These are phyloP conservation scores for Papiliotrema nemorosa DNA, from an alignment of 1,284 basidiomycete species.

Conservation along the genomic window DNA sequence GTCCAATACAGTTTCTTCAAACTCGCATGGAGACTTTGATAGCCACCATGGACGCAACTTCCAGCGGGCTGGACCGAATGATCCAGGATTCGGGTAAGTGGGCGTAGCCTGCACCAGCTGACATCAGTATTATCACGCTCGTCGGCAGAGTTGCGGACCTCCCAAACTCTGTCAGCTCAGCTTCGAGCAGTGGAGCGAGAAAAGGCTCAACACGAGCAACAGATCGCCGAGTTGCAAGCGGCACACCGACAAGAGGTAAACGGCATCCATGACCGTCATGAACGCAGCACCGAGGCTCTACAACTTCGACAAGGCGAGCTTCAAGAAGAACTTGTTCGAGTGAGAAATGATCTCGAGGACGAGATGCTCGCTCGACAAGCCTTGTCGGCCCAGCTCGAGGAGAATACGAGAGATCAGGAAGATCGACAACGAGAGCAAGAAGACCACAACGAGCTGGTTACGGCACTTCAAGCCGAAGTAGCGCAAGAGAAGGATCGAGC, in stretches of 20 bases:
- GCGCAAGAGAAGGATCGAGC: constrained; percentile 56
- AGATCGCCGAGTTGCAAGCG: constrained; percentile 22
- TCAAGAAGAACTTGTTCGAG: constrained; percentile 42
- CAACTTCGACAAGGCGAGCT: constrained; percentile 67
- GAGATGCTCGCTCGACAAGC: constrained; percentile 40
- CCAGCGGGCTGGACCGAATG: constrained; percentile 71
- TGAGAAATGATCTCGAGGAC: constrained; percentile 39
- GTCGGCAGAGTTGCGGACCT: background rate
- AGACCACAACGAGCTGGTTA: constrained; percentile 32
- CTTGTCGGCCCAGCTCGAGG: constrained; percentile 33
- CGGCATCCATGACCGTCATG: constrained; percentile 62
- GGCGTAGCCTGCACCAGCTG: no score
- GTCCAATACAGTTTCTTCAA: constrained; percentile 62
- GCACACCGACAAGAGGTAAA: constrained; percentile 56
- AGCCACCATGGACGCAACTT: constrained; percentile 68
- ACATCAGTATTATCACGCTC: constrained; percentile 1
- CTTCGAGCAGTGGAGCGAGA: constrained; percentile 12
- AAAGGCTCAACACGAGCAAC: constrained; percentile 22
- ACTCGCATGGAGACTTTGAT: constrained; percentile 63
- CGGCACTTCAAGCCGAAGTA: constrained; percentile 52
- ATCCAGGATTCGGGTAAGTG: constrained; percentile 70
- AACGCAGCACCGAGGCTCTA: constrained; percentile 60
- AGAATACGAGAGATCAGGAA: constrained; percentile 30
- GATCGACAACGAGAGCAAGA: constrained; percentile 30
- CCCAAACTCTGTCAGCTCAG: constrained; percentile 10